These are phyloP conservation scores for Lomentospora prolificans DNA, from an alignment of 2,329 filamentous ascomycete genomes.

Conservation along the genomic window DNA sequence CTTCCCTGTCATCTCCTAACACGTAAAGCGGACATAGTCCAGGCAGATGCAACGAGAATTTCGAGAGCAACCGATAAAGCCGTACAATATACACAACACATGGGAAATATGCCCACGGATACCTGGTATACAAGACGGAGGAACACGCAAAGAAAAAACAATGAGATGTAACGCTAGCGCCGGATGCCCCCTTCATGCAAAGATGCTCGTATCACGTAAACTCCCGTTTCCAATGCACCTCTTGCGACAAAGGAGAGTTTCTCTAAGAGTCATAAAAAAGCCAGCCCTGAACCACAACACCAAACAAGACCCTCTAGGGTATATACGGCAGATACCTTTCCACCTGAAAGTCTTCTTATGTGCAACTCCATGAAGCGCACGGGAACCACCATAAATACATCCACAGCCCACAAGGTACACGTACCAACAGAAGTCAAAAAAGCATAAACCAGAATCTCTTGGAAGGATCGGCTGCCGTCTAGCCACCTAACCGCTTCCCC, in stretches of 20 bases:
- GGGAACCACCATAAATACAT: too few relatives aligned
- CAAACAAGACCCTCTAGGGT: background rate
- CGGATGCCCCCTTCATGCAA: background rate
- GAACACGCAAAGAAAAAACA: background rate
- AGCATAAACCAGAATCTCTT: too few relatives aligned
- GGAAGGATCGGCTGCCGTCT: too few relatives aligned
- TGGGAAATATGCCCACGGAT: too few relatives aligned
- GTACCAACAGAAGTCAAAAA: too few relatives aligned
- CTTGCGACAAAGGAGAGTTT: background rate
- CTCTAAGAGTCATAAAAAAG: background rate
- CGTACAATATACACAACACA: too few relatives aligned
- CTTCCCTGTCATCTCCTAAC: too few relatives aligned
- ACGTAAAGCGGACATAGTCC: too few relatives aligned
- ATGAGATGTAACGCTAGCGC: background rate
- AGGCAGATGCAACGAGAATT: too few relatives aligned
- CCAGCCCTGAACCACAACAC: background rate
- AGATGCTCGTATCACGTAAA: background rate
- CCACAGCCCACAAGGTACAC: too few relatives aligned
- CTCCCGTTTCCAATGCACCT: background rate
- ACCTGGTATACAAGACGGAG: background rate
- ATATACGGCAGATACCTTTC: background rate
- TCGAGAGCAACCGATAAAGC: too few relatives aligned
- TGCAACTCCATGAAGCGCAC: background rate
- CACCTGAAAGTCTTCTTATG: background rate
- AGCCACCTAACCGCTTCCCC: slow-evolving; percentile 5